Conservation (phyloP, 352 stramenopile species). For the Phytophthora litchii region DNA sequence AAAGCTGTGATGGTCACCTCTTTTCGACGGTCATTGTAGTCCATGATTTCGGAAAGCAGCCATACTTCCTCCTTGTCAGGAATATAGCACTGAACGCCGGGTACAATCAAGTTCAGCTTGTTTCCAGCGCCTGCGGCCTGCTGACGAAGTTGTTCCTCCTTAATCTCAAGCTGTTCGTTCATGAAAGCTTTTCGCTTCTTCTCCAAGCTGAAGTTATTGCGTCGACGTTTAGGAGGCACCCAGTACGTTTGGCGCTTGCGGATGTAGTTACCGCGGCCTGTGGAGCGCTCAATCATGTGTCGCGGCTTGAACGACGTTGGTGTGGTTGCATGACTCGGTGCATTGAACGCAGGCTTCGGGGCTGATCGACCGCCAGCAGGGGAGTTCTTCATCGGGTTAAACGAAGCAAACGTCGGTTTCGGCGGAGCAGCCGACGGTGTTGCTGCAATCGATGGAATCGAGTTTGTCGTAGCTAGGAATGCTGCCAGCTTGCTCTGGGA, state of each 20-base stretch:
- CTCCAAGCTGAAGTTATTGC: constrained; percentile 80
- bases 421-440: constrained; percentile 14
- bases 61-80: constrained; percentile 89
- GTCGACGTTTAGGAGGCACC: constrained; percentile 39
- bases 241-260: constrained; percentile 83
- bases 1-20: constrained; percentile 80
- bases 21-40: constrained; percentile 85
- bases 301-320: constrained; percentile 47
- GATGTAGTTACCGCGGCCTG: constrained; percentile 70
- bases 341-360: constrained; percentile 24
- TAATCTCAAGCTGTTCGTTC: constrained; percentile 79
- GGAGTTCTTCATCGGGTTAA: constrained; percentile 36
- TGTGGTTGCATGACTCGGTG: not conserved
- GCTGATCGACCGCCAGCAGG: constrained; percentile 6
- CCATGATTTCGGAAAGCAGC: constrained; percentile 81
- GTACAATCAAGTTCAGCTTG: constrained; percentile 88
- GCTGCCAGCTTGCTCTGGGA: constrained; percentile 81
- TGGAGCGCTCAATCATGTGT: constrained; percentile 62
- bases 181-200: constrained; percentile 86
- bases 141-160: constrained; percentile 77
- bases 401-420: constrained; percentile 40
- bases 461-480: constrained; percentile 73
- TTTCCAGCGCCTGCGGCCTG: constrained; percentile 62
- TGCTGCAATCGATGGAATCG: constrained; percentile 25
- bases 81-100: constrained; percentile 90